Evolutionary conservation across 2,329 filamentous ascomycete species (phyloP), one percentile per base, ranked within the genome.

Genomic region (Penicillium sp.): DNA sequence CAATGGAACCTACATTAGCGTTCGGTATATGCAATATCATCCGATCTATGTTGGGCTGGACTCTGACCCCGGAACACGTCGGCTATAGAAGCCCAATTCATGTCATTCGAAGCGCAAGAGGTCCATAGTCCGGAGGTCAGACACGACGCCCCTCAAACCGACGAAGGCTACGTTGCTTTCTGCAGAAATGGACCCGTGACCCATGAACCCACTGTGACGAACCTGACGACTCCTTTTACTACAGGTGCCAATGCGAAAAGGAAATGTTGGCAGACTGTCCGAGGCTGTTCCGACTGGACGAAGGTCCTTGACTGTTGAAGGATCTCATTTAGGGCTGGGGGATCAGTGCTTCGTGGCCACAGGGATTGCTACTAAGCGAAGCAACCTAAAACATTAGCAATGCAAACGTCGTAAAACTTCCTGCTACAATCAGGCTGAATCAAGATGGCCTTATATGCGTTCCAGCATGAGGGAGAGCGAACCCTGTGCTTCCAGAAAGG

Each of bases 1-100:
- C n/a, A 16, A 41, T 40, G 25, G 36, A 31, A 33, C 43, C n/a
- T 46, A 35, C 30, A 19, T 29, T 47, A 36, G 37, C 37, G 30
- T 11, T 27, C 3, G 6, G 13, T 28, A 19, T 8, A 13, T 25
- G 22, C 2, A 7, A 27, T 29, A 22, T 33, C n/a, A 18, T 35
- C 14, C 8, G 16, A 37, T 48, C 22, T 35, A 48, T 35, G 3
- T 27, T 16, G 2, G 14, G 18, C n/a, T 30, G 4, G 16, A 40
- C 13, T 41, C 11, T 25, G 4, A 25, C 28, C 12, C 18, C 35
- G 7, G 18, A 22, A 12, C 9, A 3, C 5, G 11, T 22, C 16
- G 28, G 25, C 28, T 41, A 12, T 19, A 19, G 5, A 3, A 1
- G 4, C 12, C 37, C 36, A 38, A 18, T 18, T 14, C 12, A 19